These are phyloP conservation scores for Neurospora sp. DNA, from an alignment of 495 filamentous ascomycete genomes.

Conservation along the genomic window DNA sequence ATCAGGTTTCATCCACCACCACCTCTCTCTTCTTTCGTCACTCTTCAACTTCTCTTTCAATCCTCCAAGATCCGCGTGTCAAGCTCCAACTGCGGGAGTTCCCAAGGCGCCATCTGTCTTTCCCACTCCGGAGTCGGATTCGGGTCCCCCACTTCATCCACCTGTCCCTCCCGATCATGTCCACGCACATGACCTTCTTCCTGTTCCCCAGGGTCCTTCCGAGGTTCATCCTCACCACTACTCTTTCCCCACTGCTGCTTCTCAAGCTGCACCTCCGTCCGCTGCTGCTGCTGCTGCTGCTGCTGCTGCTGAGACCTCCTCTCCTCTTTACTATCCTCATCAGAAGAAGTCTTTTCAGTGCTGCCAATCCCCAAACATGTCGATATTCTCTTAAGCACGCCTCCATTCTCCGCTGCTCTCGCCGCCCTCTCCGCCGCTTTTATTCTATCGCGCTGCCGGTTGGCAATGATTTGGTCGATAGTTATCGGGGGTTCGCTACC, in stretches of 20 bases:
- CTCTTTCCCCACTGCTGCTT: neutral
- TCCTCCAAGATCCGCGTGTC: neutral
- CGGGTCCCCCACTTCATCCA: neutral
- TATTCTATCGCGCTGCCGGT: neutral
- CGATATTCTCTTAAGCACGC: neutral
- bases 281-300: neutral
- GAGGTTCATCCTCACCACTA: neutral
- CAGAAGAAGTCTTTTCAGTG: neutral
- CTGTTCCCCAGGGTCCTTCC: neutral
- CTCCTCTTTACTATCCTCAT: neutral
- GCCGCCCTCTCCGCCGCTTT: neutral
- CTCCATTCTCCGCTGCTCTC: neutral
- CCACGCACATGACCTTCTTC: neutral
- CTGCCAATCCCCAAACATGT: neutral
- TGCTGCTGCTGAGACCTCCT: neutral
- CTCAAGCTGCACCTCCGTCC: neutral
- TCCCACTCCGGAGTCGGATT: neutral
- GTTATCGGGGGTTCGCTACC: neutral
- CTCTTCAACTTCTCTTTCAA: neutral
- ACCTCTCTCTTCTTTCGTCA: neutral
- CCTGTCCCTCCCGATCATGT: neutral
- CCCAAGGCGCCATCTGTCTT: neutral
- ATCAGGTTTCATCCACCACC: neutral
- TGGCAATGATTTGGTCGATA: neutral
- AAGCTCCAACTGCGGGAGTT: neutral